These are phyloP conservation scores for Prunus salicina DNA, from an alignment of 306 rosid genomes.

Conservation along the genomic window DNA sequence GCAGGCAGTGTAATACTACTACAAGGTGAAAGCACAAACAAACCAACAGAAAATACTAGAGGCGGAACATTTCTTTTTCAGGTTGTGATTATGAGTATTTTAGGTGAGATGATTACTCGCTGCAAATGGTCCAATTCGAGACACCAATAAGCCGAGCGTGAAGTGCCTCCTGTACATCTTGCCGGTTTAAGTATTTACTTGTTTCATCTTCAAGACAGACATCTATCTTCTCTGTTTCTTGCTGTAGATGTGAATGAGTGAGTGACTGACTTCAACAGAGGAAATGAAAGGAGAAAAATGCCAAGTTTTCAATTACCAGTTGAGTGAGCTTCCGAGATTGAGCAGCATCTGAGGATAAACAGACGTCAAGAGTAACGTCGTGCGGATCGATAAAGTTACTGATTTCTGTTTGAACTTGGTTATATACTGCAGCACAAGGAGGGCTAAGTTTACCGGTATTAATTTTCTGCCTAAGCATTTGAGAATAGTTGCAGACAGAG, in stretches of 20 bases:
- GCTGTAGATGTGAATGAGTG: slow-evolving; percentile 19
- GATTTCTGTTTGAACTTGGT: slow-evolving; percentile 26
- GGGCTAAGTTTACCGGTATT: slow-evolving; percentile 24
- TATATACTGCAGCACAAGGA: slow-evolving; percentile 33
- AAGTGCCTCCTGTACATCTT: slow-evolving; percentile 63
- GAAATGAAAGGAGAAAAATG: background rate
- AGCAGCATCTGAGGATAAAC: slow-evolving; percentile 36
- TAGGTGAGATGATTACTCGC: slow-evolving; percentile 32
- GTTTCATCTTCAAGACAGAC: slow-evolving; percentile 66
- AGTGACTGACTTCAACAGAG: background rate
- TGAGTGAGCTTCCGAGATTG: slow-evolving; percentile 39
- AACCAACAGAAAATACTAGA: no score
- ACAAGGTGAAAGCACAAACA: background rate
- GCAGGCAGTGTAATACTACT: background rate
- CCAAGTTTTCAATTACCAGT: slow-evolving; percentile 31
- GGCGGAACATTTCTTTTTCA: background rate
- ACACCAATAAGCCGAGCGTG: slow-evolving; percentile 62
- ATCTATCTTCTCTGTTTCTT: slow-evolving; percentile 46
- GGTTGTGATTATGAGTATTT: background rate
- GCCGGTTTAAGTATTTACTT: slow-evolving; percentile 45
- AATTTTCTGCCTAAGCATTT: slow-evolving; percentile 39
- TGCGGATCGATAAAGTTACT: slow-evolving; percentile 29
- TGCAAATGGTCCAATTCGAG: slow-evolving; percentile 45
- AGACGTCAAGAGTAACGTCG: slow-evolving; percentile 56
- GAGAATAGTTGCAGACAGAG: slow-evolving; percentile 49